Evolutionary conservation across 2,329 filamentous ascomycete species (phyloP).

Genomic region (Ophiocordyceps camponoti-saundersi): DNA sequence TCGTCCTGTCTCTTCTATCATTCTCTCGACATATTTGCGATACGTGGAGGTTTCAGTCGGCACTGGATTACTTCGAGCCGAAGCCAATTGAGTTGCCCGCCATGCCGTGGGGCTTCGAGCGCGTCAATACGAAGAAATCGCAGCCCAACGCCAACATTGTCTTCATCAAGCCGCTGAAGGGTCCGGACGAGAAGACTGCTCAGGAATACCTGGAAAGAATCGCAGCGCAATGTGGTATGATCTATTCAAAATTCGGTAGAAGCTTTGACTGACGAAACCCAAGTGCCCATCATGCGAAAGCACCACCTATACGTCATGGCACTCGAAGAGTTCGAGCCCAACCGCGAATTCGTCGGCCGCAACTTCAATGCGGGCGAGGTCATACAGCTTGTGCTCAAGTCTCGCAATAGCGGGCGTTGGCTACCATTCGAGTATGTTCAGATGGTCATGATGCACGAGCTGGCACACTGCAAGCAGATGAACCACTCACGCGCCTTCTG

Average conservation of each 20-base stretch:
- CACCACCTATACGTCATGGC: conserved; percentile 48
- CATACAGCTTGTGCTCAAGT: conserved; percentile 67
- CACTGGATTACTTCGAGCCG: no score
- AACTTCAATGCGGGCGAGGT: conserved; percentile 87
- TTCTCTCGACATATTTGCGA: not conserved
- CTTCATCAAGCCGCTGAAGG: conserved; percentile 68
- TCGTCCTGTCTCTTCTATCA: not conserved
- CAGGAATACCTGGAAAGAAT: conserved; percentile 61
- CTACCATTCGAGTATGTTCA: conserved; percentile 71
- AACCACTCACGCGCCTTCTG: conserved; percentile 74
- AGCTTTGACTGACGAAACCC: conserved; percentile 1
- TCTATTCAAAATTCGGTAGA: not conserved
- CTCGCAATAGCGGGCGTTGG: conserved; percentile 48
- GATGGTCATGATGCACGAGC: conserved; percentile 92
- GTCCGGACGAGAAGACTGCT: conserved; percentile 42
- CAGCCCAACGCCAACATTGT: conserved; percentile 65
- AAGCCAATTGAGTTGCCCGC: not conserved
- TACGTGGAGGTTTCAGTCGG: no score
- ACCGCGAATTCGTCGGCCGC: conserved; percentile 68
- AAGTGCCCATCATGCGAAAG: conserved; percentile 53
- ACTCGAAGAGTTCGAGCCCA: conserved; percentile 68
- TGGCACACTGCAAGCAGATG: conserved; percentile 84
- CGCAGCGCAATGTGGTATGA: conserved; percentile 57
- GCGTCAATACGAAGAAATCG: conserved; percentile 57
- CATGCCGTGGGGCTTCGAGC: conserved; percentile 66